Conservation (phyloP, 345 rosid genomes). For the Corchorus capsularis region DNA sequence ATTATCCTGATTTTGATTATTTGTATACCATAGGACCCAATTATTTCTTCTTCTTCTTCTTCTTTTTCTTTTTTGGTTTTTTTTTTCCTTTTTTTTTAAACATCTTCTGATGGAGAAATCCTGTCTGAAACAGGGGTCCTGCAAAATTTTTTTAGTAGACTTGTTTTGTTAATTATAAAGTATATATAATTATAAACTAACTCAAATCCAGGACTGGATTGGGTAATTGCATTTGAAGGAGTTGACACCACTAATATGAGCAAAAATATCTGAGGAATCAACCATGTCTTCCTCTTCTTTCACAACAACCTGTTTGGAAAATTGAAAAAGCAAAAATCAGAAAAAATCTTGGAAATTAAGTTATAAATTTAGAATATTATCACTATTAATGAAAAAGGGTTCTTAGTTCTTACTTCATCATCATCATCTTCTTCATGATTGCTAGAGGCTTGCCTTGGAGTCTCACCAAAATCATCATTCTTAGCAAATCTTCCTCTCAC, state of each 20-base stretch:
- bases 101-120: constrained; percentile 21
- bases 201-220: constrained; percentile 83
- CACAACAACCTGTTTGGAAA: constrained; percentile 56
- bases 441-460: constrained; percentile 44
- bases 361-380: too few relatives aligned
- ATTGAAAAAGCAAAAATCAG: neutral
- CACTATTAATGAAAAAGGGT: too few relatives aligned
- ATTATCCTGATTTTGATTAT: constrained; percentile 24
- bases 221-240: constrained; percentile 89
- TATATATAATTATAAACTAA: constrained; percentile 10
- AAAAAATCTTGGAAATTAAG: neutral
- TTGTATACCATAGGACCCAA: constrained; percentile 28
- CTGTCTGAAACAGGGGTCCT: constrained; percentile 33
- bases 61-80: neutral
- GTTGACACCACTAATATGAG: constrained; percentile 80
- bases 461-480: constrained; percentile 77
- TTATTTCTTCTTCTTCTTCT: constrained; percentile 4
- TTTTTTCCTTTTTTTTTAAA: too few relatives aligned
- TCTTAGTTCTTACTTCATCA: constrained; percentile 71
- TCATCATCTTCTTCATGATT: constrained; percentile 79
- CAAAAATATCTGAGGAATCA: constrained; percentile 79
- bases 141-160: constrained; percentile 33
- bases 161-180: constrained; percentile 21
- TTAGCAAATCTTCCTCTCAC: constrained; percentile 95
- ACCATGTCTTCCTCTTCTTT: constrained; percentile 74